Evolutionary conservation across 2,329 filamentous ascomycete genomes (phyloP).

Genomic region (Pseudocercospora cruenta): DNA sequence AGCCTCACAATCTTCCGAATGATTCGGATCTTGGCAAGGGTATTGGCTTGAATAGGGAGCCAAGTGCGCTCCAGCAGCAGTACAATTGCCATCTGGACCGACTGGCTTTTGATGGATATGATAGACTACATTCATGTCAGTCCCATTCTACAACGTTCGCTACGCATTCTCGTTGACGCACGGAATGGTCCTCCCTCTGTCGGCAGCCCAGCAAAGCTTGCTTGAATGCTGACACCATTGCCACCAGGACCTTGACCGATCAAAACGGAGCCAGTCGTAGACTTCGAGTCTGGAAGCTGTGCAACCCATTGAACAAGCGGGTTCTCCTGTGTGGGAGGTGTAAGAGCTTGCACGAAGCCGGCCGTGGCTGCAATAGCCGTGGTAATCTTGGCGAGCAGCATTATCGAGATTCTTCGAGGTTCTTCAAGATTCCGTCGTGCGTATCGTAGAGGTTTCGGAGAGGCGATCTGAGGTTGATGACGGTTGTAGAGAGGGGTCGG

Average conservation of each 20-base stretch:
- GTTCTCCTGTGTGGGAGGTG: constrained; percentile 15
- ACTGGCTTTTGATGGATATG: constrained; percentile 51
- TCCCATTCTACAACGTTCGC: background rate
- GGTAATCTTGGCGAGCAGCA: background rate
- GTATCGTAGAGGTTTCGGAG: background rate
- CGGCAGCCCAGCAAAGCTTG: constrained; percentile 48
- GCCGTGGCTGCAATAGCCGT: background rate
- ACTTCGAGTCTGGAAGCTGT: constrained; percentile 14
- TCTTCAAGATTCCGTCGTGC: background rate
- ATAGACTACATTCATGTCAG: constrained; percentile 42
- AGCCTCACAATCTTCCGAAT: constrained; percentile 47
- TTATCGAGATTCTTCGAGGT: background rate
- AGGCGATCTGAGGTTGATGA: background rate
- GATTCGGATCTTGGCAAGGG: constrained; percentile 42
- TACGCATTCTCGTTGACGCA: constrained; percentile 29
- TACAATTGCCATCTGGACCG: constrained; percentile 49
- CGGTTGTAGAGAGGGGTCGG: background rate
- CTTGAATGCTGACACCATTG: constrained; percentile 45
- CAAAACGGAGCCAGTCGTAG: constrained; percentile 21
- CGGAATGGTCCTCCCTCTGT: constrained; percentile 49
- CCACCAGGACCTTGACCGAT: constrained; percentile 31
- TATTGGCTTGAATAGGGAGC: constrained; percentile 49
- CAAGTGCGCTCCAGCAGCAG: constrained; percentile 45
- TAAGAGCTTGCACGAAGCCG: constrained; percentile 11
- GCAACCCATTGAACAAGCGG: constrained; percentile 19